phyloP scores from a whole-genome alignment of 2,329 filamentous ascomycete genomes.

The Pseudovirgaria hyperparasitica region DNA sequence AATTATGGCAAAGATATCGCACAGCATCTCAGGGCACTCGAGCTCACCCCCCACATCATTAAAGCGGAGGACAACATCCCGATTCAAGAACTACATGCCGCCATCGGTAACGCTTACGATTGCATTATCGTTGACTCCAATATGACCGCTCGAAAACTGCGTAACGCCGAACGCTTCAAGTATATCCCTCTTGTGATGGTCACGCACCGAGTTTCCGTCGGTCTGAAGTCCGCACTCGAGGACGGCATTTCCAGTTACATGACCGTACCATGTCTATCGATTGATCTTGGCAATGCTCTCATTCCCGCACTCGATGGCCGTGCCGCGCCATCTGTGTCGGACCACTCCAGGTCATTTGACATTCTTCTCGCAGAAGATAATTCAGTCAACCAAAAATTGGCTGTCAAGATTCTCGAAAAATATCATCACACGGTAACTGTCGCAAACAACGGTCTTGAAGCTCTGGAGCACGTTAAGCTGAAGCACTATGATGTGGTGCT shows the following conservation, averaged over 20 bases:
- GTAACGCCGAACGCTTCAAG: conserved; percentile 89
- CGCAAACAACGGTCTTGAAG: conserved; percentile 88
- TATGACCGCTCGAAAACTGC: conserved; percentile 71
- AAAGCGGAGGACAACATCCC: conserved; percentile 58
- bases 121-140: conserved; percentile 94
- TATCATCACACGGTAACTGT: conserved; percentile 89
- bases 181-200: conserved; percentile 92
- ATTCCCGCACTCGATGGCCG: conserved; percentile 89
- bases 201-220: conserved; percentile 80
- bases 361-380: conserved; percentile 96
- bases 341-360: conserved; percentile 91
- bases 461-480: conserved; percentile 80
- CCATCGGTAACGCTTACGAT: conserved; percentile 57
- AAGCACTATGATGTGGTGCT: conserved; percentile 92
- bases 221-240: conserved; percentile 84
- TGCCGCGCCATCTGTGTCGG: conserved; percentile 78
- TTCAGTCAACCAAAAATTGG: conserved; percentile 87
- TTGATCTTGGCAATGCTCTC: conserved; percentile 92
- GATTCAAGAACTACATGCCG: conserved; percentile 30
- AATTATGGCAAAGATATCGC: conserved; percentile 64
- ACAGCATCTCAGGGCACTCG: conserved; percentile 64
- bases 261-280: conserved; percentile 89
- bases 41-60: conserved; percentile 74
- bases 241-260: conserved; percentile 98
- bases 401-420: conserved; percentile 94